phyloP scores from a whole-genome alignment of 2,329 filamentous ascomycete genomes.

The Ceratocystis cubensis region DNA sequence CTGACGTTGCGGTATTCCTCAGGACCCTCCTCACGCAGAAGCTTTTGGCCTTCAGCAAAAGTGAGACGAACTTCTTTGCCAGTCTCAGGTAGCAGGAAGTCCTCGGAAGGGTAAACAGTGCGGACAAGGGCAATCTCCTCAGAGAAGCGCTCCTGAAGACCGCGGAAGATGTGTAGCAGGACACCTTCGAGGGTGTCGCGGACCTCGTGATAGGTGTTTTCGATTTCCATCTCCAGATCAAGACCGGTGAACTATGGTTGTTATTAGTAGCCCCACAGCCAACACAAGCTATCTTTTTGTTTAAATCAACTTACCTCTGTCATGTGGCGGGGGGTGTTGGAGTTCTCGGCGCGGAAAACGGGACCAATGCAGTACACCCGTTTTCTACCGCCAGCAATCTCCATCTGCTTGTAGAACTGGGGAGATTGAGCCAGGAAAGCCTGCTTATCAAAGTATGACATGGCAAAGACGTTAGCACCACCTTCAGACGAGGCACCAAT shows the following conservation, averaged over 20 bases:
- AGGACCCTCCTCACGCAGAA: conserved; percentile 62
- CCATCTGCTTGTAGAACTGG: conserved; percentile 79
- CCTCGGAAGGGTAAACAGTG: conserved; percentile 61
- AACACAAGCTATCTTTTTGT: conserved; percentile 18
- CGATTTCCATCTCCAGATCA: conserved; percentile 82
- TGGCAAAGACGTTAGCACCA: conserved; percentile 78
- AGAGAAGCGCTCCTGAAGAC: conserved; percentile 53
- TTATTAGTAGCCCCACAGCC: neutral
- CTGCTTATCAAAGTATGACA: conserved; percentile 78
- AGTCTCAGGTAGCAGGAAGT: conserved; percentile 60
- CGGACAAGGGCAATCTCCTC: conserved; percentile 62
- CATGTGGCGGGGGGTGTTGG: conserved; percentile 73
- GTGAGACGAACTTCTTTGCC: conserved; percentile 66
- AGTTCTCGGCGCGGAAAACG: conserved; percentile 77
- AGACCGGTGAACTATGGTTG: conserved; percentile 58
- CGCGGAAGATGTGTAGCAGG: conserved; percentile 66
- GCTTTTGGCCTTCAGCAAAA: conserved; percentile 65
- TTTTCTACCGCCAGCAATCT: conserved; percentile 67
- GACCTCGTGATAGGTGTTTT: conserved; percentile 66
- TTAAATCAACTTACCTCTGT: conserved; percentile 40
- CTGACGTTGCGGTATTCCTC: conserved; percentile 53
- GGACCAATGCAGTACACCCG: conserved; percentile 67
- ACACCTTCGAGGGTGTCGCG: conserved; percentile 58
- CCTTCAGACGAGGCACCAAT: conserved; percentile 86
- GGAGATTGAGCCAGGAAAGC: conserved; percentile 71